phyloP scores from a whole-genome alignment of 208 protist genomes.

The Trypanosoma lewisi region DNA sequence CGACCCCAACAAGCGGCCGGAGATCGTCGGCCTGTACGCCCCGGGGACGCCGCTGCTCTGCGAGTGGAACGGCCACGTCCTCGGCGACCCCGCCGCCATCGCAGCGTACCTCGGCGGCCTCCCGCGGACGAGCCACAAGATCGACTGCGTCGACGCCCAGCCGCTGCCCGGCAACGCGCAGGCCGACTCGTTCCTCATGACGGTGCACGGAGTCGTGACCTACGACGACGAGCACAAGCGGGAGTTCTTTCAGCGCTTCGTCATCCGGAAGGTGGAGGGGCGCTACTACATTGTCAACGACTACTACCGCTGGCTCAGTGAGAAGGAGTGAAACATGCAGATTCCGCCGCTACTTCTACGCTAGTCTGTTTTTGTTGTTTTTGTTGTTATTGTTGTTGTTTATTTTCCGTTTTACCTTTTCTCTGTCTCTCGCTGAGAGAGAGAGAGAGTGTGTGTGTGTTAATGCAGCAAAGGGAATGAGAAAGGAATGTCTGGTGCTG shows the following conservation, averaged over 20 bases:
- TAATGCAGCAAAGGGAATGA: no score
- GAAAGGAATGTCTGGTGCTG: no score
- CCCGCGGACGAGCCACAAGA: conserved; percentile 71
- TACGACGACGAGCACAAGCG: conserved; percentile 87
- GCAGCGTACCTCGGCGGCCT: conserved; percentile 61
- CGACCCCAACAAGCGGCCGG: conserved; percentile 41
- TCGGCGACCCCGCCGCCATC: conserved; percentile 48
- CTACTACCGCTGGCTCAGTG: conserved; percentile 89
- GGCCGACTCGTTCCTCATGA: conserved; percentile 80
- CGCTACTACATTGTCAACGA: conserved; percentile 88
- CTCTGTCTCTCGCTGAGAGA: neutral
- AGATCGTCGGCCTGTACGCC: conserved; percentile 69
- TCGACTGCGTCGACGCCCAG: conserved; percentile 86
- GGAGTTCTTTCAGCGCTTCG: conserved; percentile 86
- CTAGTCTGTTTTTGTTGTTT: no score
- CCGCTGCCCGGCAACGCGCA: conserved; percentile 80
- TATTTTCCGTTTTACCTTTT: neutral
- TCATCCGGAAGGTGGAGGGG: conserved; percentile 68
- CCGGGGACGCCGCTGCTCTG: conserved; percentile 68
- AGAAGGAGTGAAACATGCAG: conserved; percentile 31
- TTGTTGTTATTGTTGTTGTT: no score
- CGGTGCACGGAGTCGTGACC: conserved; percentile 72
- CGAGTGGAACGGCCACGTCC: conserved; percentile 87
- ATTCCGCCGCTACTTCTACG: no score
- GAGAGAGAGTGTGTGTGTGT: neutral